A percentile compares a stretch with the other conserved stretches of the same genome.
Conservation (phyloP, 2,329 filamentous ascomycete genomes). For the Pseudogymnoascus pannorum region DNA sequence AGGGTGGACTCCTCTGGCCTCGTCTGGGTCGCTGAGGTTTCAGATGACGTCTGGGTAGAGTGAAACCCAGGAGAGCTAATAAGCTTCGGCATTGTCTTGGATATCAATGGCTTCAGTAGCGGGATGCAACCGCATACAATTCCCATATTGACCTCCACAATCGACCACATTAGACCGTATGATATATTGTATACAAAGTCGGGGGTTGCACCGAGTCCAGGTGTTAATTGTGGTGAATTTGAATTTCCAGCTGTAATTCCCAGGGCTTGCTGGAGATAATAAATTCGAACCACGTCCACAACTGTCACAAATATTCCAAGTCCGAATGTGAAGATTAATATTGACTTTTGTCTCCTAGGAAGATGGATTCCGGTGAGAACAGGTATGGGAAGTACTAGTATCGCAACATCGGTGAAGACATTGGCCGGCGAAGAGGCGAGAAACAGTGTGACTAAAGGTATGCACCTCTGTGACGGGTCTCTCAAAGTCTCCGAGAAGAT, state of each 20-base stretch:
- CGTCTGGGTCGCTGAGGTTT: not conserved
- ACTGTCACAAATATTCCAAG: conserved; percentile 78
- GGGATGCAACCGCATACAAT: conserved; percentile 84
- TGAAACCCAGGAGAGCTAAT: not conserved
- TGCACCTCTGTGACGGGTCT: conserved; percentile 10
- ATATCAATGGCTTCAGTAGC: conserved; percentile 74
- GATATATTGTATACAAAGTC: conserved; percentile 67
- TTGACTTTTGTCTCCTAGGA: conserved; percentile 75
- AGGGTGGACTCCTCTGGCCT: not conserved
- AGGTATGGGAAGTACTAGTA: conserved; percentile 77
- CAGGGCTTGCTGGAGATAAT: conserved; percentile 62
- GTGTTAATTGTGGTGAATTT: not conserved
- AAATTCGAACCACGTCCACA: conserved; percentile 80
- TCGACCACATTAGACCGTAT: conserved; percentile 83
- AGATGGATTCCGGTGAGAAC: conserved; percentile 77
- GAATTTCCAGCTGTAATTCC: not conserved
- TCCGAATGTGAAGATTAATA: conserved; percentile 75
- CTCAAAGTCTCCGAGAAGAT: conserved; percentile 45
- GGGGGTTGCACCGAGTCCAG: conserved; percentile 12
- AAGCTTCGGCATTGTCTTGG: conserved; percentile 28
- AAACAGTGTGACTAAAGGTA: conserved; percentile 51
- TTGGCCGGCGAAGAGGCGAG: conserved; percentile 76
- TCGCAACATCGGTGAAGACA: conserved; percentile 79
- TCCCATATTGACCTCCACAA: conserved; percentile 79
- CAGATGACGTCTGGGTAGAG: not conserved